These are phyloP conservation scores for Cymodocea nodosa DNA, from an alignment of 116 monocot genomes.

Conservation along the genomic window DNA sequence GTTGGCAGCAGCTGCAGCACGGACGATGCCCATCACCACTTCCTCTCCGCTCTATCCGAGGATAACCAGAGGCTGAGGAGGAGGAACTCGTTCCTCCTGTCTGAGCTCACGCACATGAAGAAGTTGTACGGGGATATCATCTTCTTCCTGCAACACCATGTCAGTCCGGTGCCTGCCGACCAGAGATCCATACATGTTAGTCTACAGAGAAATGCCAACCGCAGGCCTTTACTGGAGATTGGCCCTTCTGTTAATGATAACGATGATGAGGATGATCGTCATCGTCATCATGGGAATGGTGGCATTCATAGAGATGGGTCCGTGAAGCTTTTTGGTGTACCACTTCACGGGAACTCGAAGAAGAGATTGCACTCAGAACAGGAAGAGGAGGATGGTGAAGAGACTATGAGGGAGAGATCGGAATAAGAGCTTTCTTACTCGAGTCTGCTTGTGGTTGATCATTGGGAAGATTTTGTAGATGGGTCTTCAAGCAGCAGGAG, in stretches of 20 bases:
- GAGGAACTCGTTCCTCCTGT: slow-evolving; percentile 54
- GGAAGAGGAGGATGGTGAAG: neutral
- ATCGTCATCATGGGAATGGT: no score
- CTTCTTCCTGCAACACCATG: slow-evolving; percentile 75
- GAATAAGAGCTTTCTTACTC: neutral
- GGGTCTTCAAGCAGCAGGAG: no score
- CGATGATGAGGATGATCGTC: no score
- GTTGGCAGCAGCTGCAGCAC: neutral
- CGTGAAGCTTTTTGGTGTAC: slow-evolving; percentile 11
- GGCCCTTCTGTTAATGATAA: neutral
- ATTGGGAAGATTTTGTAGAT: no score
- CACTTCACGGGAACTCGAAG: slow-evolving; percentile 7
- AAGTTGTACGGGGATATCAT: slow-evolving; percentile 90
- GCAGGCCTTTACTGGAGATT: slow-evolving; percentile 8
- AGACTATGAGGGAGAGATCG: neutral
- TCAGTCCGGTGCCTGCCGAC: slow-evolving; percentile 19
- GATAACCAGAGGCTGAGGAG: slow-evolving; percentile 82
- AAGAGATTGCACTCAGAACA: slow-evolving; percentile 11
- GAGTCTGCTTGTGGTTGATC: no score
- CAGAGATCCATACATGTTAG: slow-evolving; percentile 5
- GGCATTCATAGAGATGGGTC: slow-evolving; percentile 1
- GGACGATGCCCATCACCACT: slow-evolving; percentile 1
- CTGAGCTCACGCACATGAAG: slow-evolving; percentile 85
- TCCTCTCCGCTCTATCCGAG: slow-evolving; percentile 54
- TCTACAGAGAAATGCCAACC: neutral